Percentiles rank a stretch among this genome's conserved stretches.
Evolutionary conservation across 1,284 basidiomycete genomes (phyloP).

Genomic region (Marasmius fiardii): DNA sequence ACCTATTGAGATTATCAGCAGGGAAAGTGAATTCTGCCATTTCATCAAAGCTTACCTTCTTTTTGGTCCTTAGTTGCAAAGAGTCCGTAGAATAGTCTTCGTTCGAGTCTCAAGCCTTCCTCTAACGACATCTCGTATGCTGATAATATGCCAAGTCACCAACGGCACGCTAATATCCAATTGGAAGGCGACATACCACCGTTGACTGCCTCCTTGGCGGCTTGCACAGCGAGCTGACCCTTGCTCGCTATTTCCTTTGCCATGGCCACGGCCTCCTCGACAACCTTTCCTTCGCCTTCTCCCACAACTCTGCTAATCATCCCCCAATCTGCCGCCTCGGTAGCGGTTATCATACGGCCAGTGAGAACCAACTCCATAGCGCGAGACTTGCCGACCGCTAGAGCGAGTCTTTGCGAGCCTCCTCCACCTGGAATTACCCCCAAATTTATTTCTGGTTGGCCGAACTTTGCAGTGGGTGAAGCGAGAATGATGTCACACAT

Average conservation of each 20-base stretch:
- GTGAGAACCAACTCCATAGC: slow-evolving; percentile 96
- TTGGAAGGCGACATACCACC: slow-evolving; percentile 53
- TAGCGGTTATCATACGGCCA: slow-evolving; percentile 76
- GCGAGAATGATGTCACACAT: slow-evolving; percentile 97
- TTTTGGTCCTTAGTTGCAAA: slow-evolving; percentile 98
- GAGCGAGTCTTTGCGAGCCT: slow-evolving; percentile 82
- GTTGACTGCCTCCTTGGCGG: slow-evolving; percentile 95
- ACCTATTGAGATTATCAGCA: slow-evolving; percentile 44
- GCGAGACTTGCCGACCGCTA: slow-evolving; percentile 88
- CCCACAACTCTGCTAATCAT: slow-evolving; percentile 82
- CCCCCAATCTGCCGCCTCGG: slow-evolving; percentile 85
- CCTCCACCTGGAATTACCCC: slow-evolving; percentile 95
- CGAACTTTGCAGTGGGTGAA: slow-evolving; percentile 91
- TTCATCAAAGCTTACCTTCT: slow-evolving; percentile 64
- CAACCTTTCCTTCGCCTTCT: slow-evolving; percentile 75
- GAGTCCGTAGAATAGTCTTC: slow-evolving; percentile 87
- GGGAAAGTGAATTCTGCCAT: neutral
- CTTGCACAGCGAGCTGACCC: slow-evolving; percentile 83
- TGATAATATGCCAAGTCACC: slow-evolving; percentile 25
- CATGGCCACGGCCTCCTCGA: slow-evolving; percentile 86
- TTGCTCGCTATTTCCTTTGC: slow-evolving; percentile 83
- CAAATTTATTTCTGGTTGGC: slow-evolving; percentile 97
- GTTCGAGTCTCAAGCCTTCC: slow-evolving; percentile 87
- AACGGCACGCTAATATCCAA: neutral
- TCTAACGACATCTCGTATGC: slow-evolving; percentile 82